Conservation (phyloP, 1,139 yeast genomes). For the Pichia sp. region DNA sequence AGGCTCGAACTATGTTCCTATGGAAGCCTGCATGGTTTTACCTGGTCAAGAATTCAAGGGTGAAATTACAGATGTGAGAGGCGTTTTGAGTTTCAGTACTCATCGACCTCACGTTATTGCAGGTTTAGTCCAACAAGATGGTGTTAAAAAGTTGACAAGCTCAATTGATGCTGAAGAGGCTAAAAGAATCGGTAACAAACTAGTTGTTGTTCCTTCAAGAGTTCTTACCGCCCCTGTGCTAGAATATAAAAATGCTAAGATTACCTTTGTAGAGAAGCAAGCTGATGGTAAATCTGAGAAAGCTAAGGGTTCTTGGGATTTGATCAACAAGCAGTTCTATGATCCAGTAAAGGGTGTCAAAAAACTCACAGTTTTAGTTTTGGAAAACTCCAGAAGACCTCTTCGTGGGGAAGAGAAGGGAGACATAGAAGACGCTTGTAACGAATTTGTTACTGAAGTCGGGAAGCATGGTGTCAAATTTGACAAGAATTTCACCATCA, state of each 20-base stretch:
- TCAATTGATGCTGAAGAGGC: conserved; percentile 17
- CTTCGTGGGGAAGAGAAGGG: conserved; percentile 19
- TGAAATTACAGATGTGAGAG: conserved; percentile 24
- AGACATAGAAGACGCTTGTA: conserved; percentile 20
- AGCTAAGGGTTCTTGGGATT: conserved; percentile 28
- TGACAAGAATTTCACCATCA: conserved; percentile 10
- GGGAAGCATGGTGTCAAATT: conserved; percentile 22
- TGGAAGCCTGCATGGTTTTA: conserved; percentile 25
- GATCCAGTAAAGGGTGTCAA: conserved; percentile 21
- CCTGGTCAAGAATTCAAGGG: conserved; percentile 29
- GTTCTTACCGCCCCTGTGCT: conserved; percentile 23
- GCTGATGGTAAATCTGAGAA: conserved; percentile 26
- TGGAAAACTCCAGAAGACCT: conserved; percentile 21
- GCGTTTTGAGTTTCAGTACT: conserved; percentile 25
- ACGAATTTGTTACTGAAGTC: conserved; percentile 20
- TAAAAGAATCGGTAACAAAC: conserved; percentile 22
- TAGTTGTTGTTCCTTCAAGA: conserved; percentile 28
- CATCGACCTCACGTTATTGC: conserved; percentile 28
- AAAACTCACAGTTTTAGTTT: conserved; percentile 20
- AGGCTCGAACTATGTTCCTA: conserved; percentile 26
- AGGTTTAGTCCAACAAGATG: conserved; percentile 27
- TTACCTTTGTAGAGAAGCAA: conserved; percentile 19
- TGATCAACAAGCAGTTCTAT: conserved; percentile 22
- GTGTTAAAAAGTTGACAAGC: conserved; percentile 19
- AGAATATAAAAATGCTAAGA: conserved; percentile 21